These are phyloP conservation scores for Dactylorhiza incarnata DNA, from an alignment of 106 monocot genomes.

Conservation along the genomic window DNA sequence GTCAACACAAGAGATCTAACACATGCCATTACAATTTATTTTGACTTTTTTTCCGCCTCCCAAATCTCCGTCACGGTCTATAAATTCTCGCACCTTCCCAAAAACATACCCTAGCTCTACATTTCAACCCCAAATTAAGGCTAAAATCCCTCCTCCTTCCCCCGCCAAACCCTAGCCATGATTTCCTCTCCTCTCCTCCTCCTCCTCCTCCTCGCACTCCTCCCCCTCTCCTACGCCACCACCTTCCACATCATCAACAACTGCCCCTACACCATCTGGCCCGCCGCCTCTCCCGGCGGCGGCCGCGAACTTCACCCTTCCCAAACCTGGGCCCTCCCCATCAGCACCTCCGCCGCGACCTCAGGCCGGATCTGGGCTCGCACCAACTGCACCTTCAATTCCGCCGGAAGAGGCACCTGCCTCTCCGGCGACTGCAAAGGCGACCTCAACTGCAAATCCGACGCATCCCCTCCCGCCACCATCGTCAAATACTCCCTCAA, in stretches of 20 bases:
- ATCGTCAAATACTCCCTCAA: not conserved
- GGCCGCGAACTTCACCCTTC: not conserved
- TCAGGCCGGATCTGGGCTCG: not conserved
- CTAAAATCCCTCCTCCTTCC: too few species aligned
- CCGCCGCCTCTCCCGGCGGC: constrained; percentile 5
- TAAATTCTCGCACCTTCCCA: too few species aligned
- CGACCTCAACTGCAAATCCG: not conserved
- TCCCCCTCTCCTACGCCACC: not conserved
- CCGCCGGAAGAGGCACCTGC: not conserved
- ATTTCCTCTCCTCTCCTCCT: not conserved
- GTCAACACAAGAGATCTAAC: too few species aligned
- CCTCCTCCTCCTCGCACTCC: not conserved
- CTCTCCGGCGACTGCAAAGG: not conserved
- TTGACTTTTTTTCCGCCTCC: too few species aligned
- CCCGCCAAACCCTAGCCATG: not conserved
- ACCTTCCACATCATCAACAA: constrained; percentile 4
- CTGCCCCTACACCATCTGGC: constrained; percentile 4
- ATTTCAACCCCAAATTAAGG: not conserved
- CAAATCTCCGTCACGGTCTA: too few species aligned
- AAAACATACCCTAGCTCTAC: not conserved
- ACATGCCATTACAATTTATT: too few species aligned
- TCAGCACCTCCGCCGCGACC: not conserved
- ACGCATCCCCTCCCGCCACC: not conserved
- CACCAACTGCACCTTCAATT: constrained; percentile 4
- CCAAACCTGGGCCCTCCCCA: not conserved